Percentiles rank a stretch among this genome's conserved stretches.
phyloP scores from a whole-genome alignment of 1,284 basidiomycete genomes.

The Golubevia pallescens region DNA sequence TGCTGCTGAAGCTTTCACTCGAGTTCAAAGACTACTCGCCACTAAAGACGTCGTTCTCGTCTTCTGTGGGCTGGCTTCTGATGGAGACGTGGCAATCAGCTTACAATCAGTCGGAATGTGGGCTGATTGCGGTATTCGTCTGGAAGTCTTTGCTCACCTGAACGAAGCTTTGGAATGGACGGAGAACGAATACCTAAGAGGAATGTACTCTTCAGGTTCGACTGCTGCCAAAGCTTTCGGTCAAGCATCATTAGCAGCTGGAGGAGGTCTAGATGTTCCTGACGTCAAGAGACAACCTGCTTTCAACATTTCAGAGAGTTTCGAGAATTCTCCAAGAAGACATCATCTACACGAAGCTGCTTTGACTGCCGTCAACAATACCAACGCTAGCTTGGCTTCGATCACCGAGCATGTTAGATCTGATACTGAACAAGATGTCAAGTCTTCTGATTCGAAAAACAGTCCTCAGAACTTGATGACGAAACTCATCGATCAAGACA shows the following conservation, averaged over 20 bases:
- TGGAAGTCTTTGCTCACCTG: slow-evolving; percentile 79
- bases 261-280: slow-evolving; percentile 66
- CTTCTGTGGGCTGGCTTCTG: slow-evolving; percentile 76
- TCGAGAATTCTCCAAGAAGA: slow-evolving; percentile 76
- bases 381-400: not conserved
- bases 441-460: slow-evolving; percentile 1
- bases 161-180: slow-evolving; percentile 92
- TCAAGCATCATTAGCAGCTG: slow-evolving; percentile 62
- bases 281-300: slow-evolving; percentile 44
- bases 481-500: slow-evolving; percentile 62
- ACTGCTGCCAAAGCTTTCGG: slow-evolving; percentile 25
- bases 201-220: slow-evolving; percentile 57
- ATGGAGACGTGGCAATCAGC: slow-evolving; percentile 48
- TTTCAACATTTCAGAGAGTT: slow-evolving; percentile 69
- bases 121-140: slow-evolving; percentile 61
- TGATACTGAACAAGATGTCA: slow-evolving; percentile 10
- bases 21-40: slow-evolving; percentile 81
- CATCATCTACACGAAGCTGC: slow-evolving; percentile 80
- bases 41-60: slow-evolving; percentile 82
- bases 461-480: not conserved
- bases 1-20: slow-evolving; percentile 90
- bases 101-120: slow-evolving; percentile 73
- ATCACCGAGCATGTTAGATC: not conserved
- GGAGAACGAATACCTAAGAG: slow-evolving; percentile 65
- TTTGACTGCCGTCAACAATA: no score